Evolutionary conservation across 2,329 filamentous ascomycete species (phyloP).

Genomic region (Fusarium stilboides): DNA sequence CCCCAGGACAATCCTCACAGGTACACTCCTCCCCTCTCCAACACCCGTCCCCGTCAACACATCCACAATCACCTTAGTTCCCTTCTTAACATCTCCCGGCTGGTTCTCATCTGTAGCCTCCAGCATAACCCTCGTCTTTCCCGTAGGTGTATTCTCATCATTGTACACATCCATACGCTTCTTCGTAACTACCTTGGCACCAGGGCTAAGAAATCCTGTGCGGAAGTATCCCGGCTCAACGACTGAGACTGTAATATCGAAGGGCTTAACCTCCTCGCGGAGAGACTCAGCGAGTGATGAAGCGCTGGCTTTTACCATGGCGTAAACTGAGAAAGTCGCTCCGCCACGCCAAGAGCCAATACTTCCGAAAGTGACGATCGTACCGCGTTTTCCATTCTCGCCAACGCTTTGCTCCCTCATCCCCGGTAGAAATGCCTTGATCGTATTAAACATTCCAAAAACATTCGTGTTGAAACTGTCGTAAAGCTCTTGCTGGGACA

Average conservation of each 20-base stretch:
- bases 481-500: conserved; percentile 55
- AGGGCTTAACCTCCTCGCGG: conserved; percentile 60
- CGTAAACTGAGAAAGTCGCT: conserved; percentile 58
- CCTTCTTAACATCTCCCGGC: conserved; percentile 70
- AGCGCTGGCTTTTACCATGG: conserved; percentile 63
- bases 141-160: conserved; percentile 51
- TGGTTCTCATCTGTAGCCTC: conserved; percentile 62
- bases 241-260: conserved; percentile 60
- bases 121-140: conserved; percentile 51
- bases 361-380: conserved; percentile 63
- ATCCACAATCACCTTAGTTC: conserved; percentile 67
- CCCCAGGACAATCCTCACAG: conserved; percentile 69
- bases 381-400: conserved; percentile 44
- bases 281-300: conserved; percentile 63
- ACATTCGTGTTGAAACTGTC: conserved; percentile 67
- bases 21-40: conserved; percentile 64
- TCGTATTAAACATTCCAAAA: conserved; percentile 65
- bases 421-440: conserved; percentile 63
- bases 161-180: conserved; percentile 55
- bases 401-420: conserved; percentile 58
- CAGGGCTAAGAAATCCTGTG: conserved; percentile 62
- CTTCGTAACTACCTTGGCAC: conserved; percentile 46
- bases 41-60: conserved; percentile 66
- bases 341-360: conserved; percentile 61
- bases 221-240: conserved; percentile 70